Base-by-base conservation (phyloP, 805 yeast genomes). In the Candida anglica region DNA sequence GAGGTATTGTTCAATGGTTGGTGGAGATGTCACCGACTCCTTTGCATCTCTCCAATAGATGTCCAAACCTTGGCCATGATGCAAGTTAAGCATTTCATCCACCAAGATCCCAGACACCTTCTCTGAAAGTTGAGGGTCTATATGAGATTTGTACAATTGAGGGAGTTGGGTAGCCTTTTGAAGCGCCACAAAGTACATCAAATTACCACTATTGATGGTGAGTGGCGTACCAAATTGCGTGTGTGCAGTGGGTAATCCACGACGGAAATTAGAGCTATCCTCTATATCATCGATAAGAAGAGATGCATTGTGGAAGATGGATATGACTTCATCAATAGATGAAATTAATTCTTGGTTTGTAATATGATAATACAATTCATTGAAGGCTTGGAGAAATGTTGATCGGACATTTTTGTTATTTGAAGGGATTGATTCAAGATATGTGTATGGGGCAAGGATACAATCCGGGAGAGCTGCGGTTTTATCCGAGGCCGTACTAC, bases 31-130 rank as follows among this genome's bases (percentile, higher is more conserved):
- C 8, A 32, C 10, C 14, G 16, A 14, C n/a, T 23, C 34, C 15
- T 56, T 36, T 7, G 38, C 34, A 18, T 31, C 22, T 41, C 97
- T 67, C 96, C 97, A 89, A 55, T 79, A 82, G 15, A 89, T 69
- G 47, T 89, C 98, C 39, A 83, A 58, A 0, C 95, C 94, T 63
- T 89, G 98, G 5, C 98, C 98, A 30, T 83, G 69, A 53, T 89
- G 97, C 37, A 89, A 60, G 48, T 83, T 80, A 33, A 85, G 55
- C 77, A 89, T 67, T 47, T 89, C 96, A 32, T 84, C 84, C 39
- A 76, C 66, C 39, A 79, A 71, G 1, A 79, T 69, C 15, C 14
- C 15, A 6, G 28, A 17, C 3, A 32, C 13, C n/a, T 5, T 25
- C 52, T 52, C 47, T 55, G 43, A 3, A 64, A 58, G 11, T 9